Evolutionary conservation across 345 rosid species (phyloP), one percentile per base, ranked within the genome.

Genomic region (Dipteronia dyeriana): DNA sequence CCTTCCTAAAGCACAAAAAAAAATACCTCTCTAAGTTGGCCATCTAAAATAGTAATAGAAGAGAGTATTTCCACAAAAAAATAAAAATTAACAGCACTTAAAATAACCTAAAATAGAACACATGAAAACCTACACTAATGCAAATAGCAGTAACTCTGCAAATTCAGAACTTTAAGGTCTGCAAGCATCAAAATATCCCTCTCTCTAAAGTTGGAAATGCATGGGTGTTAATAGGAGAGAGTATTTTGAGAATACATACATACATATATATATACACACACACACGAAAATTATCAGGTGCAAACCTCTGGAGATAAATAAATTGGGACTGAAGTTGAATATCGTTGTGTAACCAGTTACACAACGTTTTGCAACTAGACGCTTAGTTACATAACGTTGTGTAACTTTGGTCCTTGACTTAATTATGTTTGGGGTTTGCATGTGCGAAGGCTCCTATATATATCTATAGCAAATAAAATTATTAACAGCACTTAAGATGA

Each of bases 101-200:
- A 57, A 34, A 22, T 34, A n/a, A 61, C n/a, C 25, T 61, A 61
- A 61, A 25, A 62, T 11, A 70, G 56, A 71, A 22, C 5, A 19
- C 8, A 22, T 68, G 49, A 45, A 56, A 56, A 23, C 68, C 19
- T 23, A 54, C 64, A 23, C 49, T 45, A 45, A 56, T 56, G 60
- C 60, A 56, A 56, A 17, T 56, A 56, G 60, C 22, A n/a, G 22
- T n/a, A 45, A 45, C 49, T 45, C 22, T n/a, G 22, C 22, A 56
- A 56, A n/a, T 56, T 56, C 60, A 56, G 60, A 54, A 56, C 60
- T 56, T 53, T 56, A 56, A 56, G 60, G 60, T 56, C 19, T 56
- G 60, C 17, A 45, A 45, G 49, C 13, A 10, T 45, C 49, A 45
- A 45, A 54, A 3, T 54, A 54, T n/a, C 17, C 4, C 60, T 54